phyloP scores from a whole-genome alignment of 73 alveolate genomes.

The Paramecium sexaurelia region DNA sequence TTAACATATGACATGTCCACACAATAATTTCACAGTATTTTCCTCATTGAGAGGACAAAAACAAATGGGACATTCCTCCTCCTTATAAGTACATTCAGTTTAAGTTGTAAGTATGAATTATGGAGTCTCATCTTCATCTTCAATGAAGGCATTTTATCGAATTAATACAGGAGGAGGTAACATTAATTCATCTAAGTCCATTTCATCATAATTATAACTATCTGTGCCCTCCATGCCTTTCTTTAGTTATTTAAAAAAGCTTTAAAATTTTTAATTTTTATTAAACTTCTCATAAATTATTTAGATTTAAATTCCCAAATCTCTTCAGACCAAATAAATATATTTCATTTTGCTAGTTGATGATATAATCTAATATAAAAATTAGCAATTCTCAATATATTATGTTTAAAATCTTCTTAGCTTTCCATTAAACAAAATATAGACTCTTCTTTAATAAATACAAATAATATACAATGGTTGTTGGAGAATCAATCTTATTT shows the following conservation, averaged over 20 bases:
- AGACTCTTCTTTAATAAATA: no score
- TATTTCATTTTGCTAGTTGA: background rate
- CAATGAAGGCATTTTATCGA: conserved; percentile 42
- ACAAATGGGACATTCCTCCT: conserved; percentile 54
- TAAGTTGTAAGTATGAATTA: background rate
- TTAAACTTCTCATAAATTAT: background rate
- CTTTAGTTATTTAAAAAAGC: conserved; percentile 29
- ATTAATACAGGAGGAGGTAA: conserved; percentile 43
- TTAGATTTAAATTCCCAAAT: background rate
- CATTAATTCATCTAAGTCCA: conserved; percentile 35
- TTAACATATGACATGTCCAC: conserved; percentile 55
- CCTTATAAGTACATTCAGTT: background rate
- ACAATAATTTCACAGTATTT: conserved; percentile 40
- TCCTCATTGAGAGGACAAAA: conserved; percentile 24
- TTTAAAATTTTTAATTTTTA: conserved; percentile 27
- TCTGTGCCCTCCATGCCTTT: conserved; percentile 29
- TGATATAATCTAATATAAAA: no score
- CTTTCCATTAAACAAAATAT: no score
- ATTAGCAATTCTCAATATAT: no score
- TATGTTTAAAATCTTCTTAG: no score
- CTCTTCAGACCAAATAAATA: background rate
- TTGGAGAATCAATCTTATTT: no score
- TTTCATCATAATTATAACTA: background rate
- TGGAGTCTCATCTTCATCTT: conserved; percentile 37
- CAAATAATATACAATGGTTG: no score